Evolutionary conservation across 164 flowering plant genomes (phyloP).

Genomic region (Magnolia kwangsiensis): DNA sequence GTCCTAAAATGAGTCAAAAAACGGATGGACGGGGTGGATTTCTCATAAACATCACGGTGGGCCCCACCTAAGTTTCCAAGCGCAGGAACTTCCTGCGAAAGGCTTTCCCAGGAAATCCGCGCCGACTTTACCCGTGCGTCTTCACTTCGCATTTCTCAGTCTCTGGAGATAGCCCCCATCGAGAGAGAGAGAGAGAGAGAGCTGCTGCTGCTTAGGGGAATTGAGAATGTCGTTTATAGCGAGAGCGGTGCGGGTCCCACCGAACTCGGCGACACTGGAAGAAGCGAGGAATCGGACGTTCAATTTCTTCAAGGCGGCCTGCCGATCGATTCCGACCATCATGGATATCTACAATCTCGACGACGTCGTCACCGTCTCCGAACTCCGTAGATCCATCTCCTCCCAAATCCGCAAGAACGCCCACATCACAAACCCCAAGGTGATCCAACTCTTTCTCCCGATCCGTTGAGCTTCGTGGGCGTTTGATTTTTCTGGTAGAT

Average conservation of each 20-base stretch:
- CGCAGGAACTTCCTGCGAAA: too few relatives aligned
- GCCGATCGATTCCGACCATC: constrained; percentile 69
- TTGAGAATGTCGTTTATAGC: constrained; percentile 49
- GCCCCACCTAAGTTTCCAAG: too few relatives aligned
- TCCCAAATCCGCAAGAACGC: constrained; percentile 76
- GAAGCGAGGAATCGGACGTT: constrained; percentile 67
- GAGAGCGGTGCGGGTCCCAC: constrained; percentile 54
- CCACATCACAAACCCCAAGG: constrained; percentile 71
- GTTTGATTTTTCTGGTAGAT: background rate
- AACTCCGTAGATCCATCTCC: constrained; percentile 72
- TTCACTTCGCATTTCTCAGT: too few relatives aligned
- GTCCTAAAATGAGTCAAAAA: too few relatives aligned
- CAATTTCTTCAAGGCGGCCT: constrained; percentile 72
- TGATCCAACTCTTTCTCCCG: background rate
- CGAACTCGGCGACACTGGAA: constrained; percentile 69
- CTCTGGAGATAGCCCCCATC: too few relatives aligned
- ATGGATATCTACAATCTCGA: constrained; percentile 79
- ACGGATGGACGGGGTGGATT: too few relatives aligned
- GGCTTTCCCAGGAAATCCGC: too few relatives aligned
- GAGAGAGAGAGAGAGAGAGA: background rate
- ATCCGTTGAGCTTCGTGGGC: background rate
- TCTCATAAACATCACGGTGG: too few relatives aligned
- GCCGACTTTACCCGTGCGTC: too few relatives aligned
- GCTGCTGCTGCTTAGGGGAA: background rate
- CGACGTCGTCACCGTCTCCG: constrained; percentile 60